Base-by-base conservation (phyloP, 768 basidiomycete species). In the Glaciozyma antarctica region DNA sequence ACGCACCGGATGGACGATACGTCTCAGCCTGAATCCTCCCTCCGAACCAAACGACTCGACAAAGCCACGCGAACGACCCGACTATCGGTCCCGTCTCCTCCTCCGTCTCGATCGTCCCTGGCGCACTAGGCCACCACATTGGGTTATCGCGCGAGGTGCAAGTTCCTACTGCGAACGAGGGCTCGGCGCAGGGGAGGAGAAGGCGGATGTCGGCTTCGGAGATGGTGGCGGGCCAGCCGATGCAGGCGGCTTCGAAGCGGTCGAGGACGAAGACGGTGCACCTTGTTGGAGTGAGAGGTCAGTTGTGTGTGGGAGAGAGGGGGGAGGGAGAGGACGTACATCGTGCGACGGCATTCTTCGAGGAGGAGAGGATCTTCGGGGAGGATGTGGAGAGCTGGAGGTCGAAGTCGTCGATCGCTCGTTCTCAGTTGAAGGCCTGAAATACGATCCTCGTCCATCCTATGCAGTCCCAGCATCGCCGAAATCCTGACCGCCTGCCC, bases 401-500 rank as follows among this genome's bases (percentile, higher is more conserved):
- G 70, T n/a, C 64, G 59, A 28, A 71, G 38, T 41, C 64, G 56
- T 47, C 58, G 32, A 2, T 63, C 61, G 17, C 24, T 16, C 51
- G 55, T 67, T 38, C 22, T n/a, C 16, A 60, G 58, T 13, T 56
- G 63, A 9, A 64, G 38, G 8, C 19, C 49, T 1, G 60, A 63
- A 34, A 71, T 52, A 22, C 66, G 48, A 32, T 71, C 70, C 45
- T 71, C 70, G 62, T 71, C 70, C 67, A 71, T 66, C 24, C 70
- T 48, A n/a, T 65, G 60, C 59, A 71, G n/a, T 1, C 70, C 70
- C 16, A 71, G 52, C 70, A 71, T 71, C 3, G 64, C 60, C n/a
- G 70, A 59, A 43, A 71, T 64, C 52, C 70, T 28, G 1, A 68
- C 67, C 24, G 70, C 67, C 48, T 63, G 59, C 0, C 66, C 70